These are phyloP conservation scores for Forsythia suspensa DNA, from an alignment of 257 asterid genomes.

Conservation along the genomic window DNA sequence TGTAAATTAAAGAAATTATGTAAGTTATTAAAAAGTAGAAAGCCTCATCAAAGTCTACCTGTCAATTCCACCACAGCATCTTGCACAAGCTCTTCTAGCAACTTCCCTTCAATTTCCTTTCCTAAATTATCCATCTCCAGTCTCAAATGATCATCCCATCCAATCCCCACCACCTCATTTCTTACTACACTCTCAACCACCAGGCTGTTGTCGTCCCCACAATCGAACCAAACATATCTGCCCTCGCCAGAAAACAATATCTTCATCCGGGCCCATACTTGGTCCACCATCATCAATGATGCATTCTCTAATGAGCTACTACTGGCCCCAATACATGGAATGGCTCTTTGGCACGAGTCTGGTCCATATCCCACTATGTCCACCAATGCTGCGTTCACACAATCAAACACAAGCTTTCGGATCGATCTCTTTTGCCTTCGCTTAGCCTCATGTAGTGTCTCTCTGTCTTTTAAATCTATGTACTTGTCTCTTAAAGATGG, in stretches of 20 bases:
- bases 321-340: conserved; percentile 33
- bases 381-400: conserved; percentile 61
- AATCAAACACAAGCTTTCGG: conserved; percentile 81
- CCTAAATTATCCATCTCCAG: conserved; percentile 52
- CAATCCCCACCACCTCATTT: conserved; percentile 59
- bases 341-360: conserved; percentile 37
- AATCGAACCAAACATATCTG: conserved; percentile 32
- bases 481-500: conserved; percentile 77
- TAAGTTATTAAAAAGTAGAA: conserved; percentile 9
- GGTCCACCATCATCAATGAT: conserved; percentile 42
- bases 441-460: conserved; percentile 60
- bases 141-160: conserved; percentile 50
- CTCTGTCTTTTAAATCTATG: conserved; percentile 51
- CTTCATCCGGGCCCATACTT: conserved; percentile 67
- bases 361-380: conserved; percentile 59
- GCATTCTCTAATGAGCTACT: conserved; percentile 20
- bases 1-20: conserved; percentile 1
- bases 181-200: conserved; percentile 55
- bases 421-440: conserved; percentile 73
- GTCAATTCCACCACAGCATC: conserved; percentile 58
- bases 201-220: conserved; percentile 48
- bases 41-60: conserved; percentile 34
- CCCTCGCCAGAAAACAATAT: conserved; percentile 57
- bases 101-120: conserved; percentile 46
- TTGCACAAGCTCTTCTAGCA: conserved; percentile 64